A percentile compares a stretch with the other conserved stretches of the same genome.
Conservation (phyloP, 2,329 filamentous ascomycete species). For the Fusarium sp. region DNA sequence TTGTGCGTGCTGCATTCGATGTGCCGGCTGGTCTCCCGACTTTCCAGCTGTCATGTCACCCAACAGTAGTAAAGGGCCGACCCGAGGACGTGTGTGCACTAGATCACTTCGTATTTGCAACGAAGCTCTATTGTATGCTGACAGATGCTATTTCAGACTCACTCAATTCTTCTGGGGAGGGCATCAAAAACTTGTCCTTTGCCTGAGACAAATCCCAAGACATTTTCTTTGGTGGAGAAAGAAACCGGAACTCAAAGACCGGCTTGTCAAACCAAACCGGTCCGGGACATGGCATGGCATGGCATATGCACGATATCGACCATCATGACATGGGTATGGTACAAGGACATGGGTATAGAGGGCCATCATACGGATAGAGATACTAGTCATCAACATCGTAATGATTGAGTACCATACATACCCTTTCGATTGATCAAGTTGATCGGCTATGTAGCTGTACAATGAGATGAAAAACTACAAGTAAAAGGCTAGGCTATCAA, state of each 20-base stretch:
- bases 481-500: neutral
- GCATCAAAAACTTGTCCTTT: slow-evolving; percentile 5
- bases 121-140: neutral
- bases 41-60: slow-evolving; percentile 8
- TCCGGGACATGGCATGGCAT: slow-evolving; percentile 2
- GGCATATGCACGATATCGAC: slow-evolving; percentile 30
- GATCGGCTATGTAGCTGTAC: neutral
- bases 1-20: neutral
- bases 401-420: neutral
- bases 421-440: neutral
- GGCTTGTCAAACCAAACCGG: slow-evolving; percentile 28
- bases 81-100: slow-evolving; percentile 17
- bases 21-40: slow-evolving; percentile 13
- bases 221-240: slow-evolving; percentile 13
- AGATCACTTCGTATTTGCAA: neutral
- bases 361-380: neutral
- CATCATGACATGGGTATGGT: slow-evolving; percentile 13
- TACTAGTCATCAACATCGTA: neutral
- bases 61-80: slow-evolving; percentile 16
- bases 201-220: neutral
- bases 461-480: neutral
- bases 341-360: slow-evolving; percentile 9
- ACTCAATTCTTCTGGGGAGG: neutral
- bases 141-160: neutral
- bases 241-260: slow-evolving; percentile 29